Percentiles rank a stretch among this genome's conserved stretches.
phyloP scores from a whole-genome alignment of 148 eudicot species.

The Bassia scoparia region DNA sequence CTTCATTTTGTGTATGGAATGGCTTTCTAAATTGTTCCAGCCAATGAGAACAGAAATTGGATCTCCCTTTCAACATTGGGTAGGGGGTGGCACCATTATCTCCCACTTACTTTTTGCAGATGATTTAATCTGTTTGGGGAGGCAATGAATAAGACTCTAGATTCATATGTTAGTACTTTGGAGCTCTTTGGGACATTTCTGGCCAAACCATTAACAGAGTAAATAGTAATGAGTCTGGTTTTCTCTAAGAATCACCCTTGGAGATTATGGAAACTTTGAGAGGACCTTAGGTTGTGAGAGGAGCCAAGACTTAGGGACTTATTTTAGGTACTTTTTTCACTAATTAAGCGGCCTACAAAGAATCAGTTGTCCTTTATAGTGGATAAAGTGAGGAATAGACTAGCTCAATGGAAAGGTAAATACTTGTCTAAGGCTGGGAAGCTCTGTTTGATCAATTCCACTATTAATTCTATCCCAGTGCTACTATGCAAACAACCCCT shows the following conservation, averaged over 20 bases:
- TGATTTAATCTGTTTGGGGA: neutral
- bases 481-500: neutral
- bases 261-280: neutral
- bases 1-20: neutral
- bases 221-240: neutral
- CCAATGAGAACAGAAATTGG: neutral
- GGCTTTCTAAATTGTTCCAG: neutral
- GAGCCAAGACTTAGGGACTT: neutral
- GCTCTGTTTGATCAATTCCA: neutral
- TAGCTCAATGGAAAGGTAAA: neutral
- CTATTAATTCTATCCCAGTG: neutral
- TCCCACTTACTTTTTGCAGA: neutral
- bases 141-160: neutral
- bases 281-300: neutral
- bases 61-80: neutral
- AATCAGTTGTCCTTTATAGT: neutral
- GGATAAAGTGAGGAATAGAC: neutral
- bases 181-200: neutral
- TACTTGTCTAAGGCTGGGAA: neutral
- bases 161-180: no score
- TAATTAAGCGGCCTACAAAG: neutral
- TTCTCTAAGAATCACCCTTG: neutral
- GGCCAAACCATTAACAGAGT: neutral
- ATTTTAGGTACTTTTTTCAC: neutral
- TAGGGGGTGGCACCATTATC: neutral